A percentile compares a stretch with the other conserved stretches of the same genome.
Conservation (phyloP, 306 rosid species). For the Adenanthera pavonina region DNA sequence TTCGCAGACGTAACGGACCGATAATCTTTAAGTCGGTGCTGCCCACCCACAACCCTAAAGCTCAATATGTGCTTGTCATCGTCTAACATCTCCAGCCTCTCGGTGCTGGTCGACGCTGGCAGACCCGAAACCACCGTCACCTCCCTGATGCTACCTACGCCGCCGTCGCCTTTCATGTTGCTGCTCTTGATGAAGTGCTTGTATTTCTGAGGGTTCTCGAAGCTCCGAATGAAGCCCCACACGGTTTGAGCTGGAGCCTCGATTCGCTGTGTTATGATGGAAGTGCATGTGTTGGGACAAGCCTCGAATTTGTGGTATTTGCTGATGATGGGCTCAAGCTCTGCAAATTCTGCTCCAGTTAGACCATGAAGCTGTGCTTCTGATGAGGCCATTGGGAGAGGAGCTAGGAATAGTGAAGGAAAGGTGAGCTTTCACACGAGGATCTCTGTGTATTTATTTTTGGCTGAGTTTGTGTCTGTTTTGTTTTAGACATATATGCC, state of each 20-base stretch:
- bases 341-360: conserved; percentile 55
- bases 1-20: conserved; percentile 81
- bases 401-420: not conserved
- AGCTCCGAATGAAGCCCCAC: conserved; percentile 74
- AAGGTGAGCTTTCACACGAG: not conserved
- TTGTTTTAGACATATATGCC: conserved; percentile 48
- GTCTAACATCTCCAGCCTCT: conserved; percentile 85
- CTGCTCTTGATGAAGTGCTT: conserved; percentile 92
- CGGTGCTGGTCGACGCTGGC: conserved; percentile 92
- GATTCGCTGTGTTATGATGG: conserved; percentile 73
- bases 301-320: conserved; percentile 64
- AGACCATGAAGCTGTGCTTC: conserved; percentile 52
- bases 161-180: conserved; percentile 73
- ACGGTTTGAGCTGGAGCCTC: conserved; percentile 63
- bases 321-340: conserved; percentile 57
- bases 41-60: conserved; percentile 86
- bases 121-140: conserved; percentile 86
- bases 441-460: not conserved
- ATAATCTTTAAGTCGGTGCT: conserved; percentile 79
- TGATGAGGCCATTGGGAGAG: conserved; percentile 42
- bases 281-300: conserved; percentile 59
- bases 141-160: conserved; percentile 82
- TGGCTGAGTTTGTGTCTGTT: not conserved
- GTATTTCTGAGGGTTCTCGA: conserved; percentile 77
- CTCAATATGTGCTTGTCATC: conserved; percentile 78